phyloP scores from a whole-genome alignment of 1,284 basidiomycete species.

The Trichosporon sp. region DNA sequence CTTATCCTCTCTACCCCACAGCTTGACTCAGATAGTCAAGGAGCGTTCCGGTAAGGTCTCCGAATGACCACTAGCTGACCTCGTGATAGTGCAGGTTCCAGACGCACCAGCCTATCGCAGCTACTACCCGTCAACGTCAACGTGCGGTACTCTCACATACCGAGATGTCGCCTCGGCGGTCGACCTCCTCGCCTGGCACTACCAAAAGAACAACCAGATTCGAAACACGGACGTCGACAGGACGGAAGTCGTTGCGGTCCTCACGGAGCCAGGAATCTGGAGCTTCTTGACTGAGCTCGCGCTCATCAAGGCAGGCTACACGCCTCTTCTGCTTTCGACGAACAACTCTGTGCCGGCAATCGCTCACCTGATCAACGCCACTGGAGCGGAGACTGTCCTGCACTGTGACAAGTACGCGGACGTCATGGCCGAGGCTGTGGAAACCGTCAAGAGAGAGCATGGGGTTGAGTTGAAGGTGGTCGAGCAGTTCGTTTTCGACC shows the following conservation, averaged over 20 bases:
- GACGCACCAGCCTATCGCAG: background rate
- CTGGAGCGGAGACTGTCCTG: conserved; percentile 26
- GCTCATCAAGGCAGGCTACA: conserved; percentile 58
- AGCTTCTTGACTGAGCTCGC: conserved; percentile 59
- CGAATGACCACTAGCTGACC: background rate
- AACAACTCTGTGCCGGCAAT: conserved; percentile 65
- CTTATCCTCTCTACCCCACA: background rate
- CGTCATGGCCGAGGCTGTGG: background rate
- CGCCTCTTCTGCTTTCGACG: conserved; percentile 60
- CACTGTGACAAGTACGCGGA: conserved; percentile 8
- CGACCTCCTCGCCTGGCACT: conserved; percentile 10
- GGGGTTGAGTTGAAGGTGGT: background rate
- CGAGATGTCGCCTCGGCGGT: background rate
- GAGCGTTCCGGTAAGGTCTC: background rate
- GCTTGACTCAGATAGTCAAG: background rate
- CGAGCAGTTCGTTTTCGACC: conserved; percentile 2
- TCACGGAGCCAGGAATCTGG: conserved; percentile 58
- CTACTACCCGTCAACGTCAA: background rate
- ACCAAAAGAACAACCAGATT: conserved; percentile 12
- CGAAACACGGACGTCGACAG: background rate
- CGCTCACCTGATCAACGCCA: conserved; percentile 63
- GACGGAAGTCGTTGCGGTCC: conserved; percentile 52
- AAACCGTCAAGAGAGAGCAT: background rate
- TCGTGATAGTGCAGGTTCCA: background rate
- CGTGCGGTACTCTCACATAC: background rate